Percentiles rank a stretch among this genome's conserved stretches.
phyloP scores from a whole-genome alignment of 805 yeast genomes.

The Yamadazyma endophytica region DNA sequence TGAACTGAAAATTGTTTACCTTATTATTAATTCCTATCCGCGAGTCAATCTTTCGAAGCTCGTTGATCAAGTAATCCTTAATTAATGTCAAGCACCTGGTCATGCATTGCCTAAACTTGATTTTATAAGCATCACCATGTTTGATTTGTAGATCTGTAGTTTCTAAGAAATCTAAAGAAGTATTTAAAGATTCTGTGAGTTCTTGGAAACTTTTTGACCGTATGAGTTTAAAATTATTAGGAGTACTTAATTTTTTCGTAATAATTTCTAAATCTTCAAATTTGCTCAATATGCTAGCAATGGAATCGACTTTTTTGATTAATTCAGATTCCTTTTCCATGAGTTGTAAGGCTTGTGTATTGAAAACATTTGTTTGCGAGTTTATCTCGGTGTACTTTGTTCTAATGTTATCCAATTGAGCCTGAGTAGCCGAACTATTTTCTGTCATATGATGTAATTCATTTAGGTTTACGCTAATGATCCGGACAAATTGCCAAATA shows the following conservation, averaged over 20 bases:
- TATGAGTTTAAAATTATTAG: conserved; percentile 36
- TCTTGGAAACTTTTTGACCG: conserved; percentile 40
- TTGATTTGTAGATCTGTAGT: conserved; percentile 34
- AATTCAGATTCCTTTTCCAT: conserved; percentile 44
- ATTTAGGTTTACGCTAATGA: conserved; percentile 20
- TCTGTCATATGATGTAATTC: conserved; percentile 31
- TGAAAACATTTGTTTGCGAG: conserved; percentile 60
- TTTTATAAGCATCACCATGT: conserved; percentile 64
- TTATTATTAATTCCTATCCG: conserved; percentile 7
- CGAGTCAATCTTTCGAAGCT: conserved; percentile 31
- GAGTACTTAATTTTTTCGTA: conserved; percentile 60
- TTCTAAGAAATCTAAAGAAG: conserved; percentile 52
- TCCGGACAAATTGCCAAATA: conserved; percentile 33
- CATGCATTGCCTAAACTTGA: conserved; percentile 78
- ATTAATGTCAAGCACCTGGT: conserved; percentile 75
- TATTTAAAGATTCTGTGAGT: conserved; percentile 55
- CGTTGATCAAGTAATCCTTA: conserved; percentile 57
- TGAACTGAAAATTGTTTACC: conserved; percentile 10
- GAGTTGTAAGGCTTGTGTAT: conserved; percentile 49
- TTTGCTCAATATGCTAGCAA: conserved; percentile 47
- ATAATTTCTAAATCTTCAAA: conserved; percentile 72
- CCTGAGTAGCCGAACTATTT: conserved; percentile 43
- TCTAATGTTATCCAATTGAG: conserved; percentile 45
- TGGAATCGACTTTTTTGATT: conserved; percentile 36
- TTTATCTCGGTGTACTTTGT: conserved; percentile 55